These are phyloP conservation scores for Aquanectria penicillioides DNA, from an alignment of 2,329 filamentous ascomycete genomes.

Conservation along the genomic window DNA sequence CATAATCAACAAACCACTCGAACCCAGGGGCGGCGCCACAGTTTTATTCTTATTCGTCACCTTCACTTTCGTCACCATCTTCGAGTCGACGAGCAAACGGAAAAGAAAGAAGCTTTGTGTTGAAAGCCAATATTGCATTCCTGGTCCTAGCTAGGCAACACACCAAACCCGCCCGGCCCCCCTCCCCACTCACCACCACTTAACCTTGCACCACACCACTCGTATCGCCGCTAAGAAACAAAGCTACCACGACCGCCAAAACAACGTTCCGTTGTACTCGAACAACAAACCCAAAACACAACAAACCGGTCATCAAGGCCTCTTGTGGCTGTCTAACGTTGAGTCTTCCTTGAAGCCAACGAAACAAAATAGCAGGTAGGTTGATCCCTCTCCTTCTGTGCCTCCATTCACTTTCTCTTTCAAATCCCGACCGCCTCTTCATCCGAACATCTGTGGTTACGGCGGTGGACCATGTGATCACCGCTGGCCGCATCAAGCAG, in stretches of 20 bases:
- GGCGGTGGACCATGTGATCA: slow-evolving; percentile 39
- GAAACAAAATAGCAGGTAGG: neutral
- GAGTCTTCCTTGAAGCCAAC: neutral
- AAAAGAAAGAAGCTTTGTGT: no score
- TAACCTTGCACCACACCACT: slow-evolving; percentile 25
- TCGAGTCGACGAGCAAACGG: no score
- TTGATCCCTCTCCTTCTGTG: neutral
- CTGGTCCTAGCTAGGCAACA: slow-evolving; percentile 13
- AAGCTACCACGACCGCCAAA: slow-evolving; percentile 18
- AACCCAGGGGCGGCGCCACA: neutral
- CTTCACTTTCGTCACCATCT: no score
- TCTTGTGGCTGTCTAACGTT: neutral
- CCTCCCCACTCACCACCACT: slow-evolving; percentile 36
- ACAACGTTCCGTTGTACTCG: slow-evolving; percentile 25
- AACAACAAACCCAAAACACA: slow-evolving; percentile 30
- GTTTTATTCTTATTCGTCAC: neutral
- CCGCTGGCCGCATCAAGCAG: slow-evolving; percentile 26
- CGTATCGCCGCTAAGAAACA: slow-evolving; percentile 37
- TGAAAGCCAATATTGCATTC: neutral
- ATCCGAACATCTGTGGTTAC: slow-evolving; percentile 8
- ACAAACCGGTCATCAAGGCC: slow-evolving; percentile 1
- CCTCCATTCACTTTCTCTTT: neutral
- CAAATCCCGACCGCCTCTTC: neutral
- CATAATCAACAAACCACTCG: neutral
- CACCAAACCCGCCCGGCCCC: slow-evolving; percentile 22